Conservation (phyloP, 371 early-diverging fungal species). For the Mortierella sp. region DNA sequence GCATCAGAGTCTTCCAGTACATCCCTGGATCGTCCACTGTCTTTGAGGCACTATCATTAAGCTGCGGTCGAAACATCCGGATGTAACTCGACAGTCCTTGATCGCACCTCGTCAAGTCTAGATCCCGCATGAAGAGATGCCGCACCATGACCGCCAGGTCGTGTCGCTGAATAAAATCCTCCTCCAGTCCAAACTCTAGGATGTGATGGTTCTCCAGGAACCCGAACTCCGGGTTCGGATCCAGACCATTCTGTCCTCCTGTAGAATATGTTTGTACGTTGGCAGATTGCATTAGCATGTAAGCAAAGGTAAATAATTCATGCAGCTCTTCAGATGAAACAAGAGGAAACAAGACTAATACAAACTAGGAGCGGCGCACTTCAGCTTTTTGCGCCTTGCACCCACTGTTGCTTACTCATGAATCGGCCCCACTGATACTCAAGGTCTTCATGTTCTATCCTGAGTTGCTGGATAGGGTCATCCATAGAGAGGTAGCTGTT, state of each 20-base stretch:
- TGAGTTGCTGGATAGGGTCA: conserved; percentile 25
- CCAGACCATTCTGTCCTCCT: conserved; percentile 21
- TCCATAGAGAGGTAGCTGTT: conserved; percentile 19
- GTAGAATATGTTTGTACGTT: not conserved
- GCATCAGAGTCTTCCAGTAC: conserved; percentile 21
- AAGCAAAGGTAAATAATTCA: not conserved
- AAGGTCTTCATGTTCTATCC: conserved; percentile 20
- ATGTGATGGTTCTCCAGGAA: conserved; percentile 27
- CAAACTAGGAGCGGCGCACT: not conserved
- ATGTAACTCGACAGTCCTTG: conserved; percentile 16
- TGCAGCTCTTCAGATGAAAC: too few species aligned
- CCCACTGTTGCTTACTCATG: not conserved
- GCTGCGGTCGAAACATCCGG: conserved; percentile 20
- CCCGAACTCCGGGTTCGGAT: not conserved
- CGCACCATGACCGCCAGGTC: conserved; percentile 23
- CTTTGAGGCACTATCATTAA: not conserved
- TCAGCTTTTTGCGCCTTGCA: not conserved
- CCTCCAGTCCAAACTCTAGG: conserved; percentile 20
- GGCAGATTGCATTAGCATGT: too few species aligned
- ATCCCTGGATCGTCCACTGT: not conserved
- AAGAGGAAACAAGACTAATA: not conserved
- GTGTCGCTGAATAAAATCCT: conserved; percentile 22
- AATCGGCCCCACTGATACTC: conserved; percentile 26
- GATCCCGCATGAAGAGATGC: conserved; percentile 22
- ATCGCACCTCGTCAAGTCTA: not conserved